A percentile compares a stretch with the other conserved stretches of the same genome.
phyloP scores from a whole-genome alignment of 169 alveolate species.

The Plasmodium malariae region DNA sequence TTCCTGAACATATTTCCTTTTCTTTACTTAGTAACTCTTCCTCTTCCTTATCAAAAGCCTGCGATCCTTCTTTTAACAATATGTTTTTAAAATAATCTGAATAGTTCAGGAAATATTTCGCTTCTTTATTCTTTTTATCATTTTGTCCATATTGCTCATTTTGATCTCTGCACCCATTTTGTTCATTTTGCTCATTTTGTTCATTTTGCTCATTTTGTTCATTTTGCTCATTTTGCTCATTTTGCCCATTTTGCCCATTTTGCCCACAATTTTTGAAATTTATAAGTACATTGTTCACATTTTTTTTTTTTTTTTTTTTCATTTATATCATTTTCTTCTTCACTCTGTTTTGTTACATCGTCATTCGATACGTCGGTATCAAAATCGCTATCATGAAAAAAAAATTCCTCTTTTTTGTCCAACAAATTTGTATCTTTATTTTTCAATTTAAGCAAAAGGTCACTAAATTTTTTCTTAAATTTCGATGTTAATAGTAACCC shows the following conservation, averaged over 20 bases:
- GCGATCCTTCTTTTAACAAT: constrained; percentile 83
- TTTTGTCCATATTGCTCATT: not conserved
- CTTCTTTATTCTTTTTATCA: not conserved
- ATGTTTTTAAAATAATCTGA: constrained; percentile 81
- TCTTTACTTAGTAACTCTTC: constrained; percentile 52
- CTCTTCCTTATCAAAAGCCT: constrained; percentile 79
- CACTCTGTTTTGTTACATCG: not conserved
- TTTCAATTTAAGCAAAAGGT: constrained; percentile 41
- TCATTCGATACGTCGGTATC: constrained; percentile 48
- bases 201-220: not conserved
- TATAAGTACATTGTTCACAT: no score
- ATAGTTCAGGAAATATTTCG: constrained; percentile 75
- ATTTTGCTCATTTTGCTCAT: not conserved
- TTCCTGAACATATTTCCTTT: constrained; percentile 4
- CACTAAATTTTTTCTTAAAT: constrained; percentile 54
- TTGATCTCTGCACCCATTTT: not conserved
- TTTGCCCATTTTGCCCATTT: not conserved
- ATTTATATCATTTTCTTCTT: not conserved
- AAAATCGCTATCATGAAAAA: constrained; percentile 77
- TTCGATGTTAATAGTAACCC: constrained; percentile 70
- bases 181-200: not conserved
- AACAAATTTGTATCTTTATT: constrained; percentile 54
- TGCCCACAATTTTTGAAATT: no score
- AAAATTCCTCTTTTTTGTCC: constrained; percentile 18
- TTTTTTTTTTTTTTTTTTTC: constrained; percentile 1